Percentiles rank a stretch among this genome's conserved stretches.
Evolutionary conservation across 2,329 filamentous ascomycete species (phyloP).

Genomic region (Colletotrichum godetiae): DNA sequence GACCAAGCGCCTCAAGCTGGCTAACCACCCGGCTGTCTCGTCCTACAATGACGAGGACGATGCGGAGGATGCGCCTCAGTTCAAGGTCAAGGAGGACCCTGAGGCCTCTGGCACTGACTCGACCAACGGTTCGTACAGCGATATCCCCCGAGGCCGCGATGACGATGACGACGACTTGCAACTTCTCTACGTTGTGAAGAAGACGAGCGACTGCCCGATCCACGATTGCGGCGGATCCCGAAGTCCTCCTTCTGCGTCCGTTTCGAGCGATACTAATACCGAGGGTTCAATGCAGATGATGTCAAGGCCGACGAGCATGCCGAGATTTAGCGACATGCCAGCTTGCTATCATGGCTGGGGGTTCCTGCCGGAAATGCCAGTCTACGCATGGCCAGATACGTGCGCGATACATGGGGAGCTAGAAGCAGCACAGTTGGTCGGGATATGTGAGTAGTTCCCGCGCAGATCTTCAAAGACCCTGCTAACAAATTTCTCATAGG

Average conservation of each 20-base stretch:
- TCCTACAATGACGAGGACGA: conserved; percentile 24
- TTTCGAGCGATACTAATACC: conserved; percentile 34
- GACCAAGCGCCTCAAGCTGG: conserved; percentile 29
- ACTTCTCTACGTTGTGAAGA: conserved; percentile 34
- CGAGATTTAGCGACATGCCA: conserved; percentile 13
- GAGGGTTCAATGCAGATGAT: conserved; percentile 28
- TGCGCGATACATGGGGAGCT: conserved; percentile 22
- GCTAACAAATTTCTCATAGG: not conserved
- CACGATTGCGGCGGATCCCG: conserved; percentile 25
- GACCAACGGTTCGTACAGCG: conserved; percentile 25
- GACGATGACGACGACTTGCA: conserved; percentile 33
- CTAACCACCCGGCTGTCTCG: conserved; percentile 23
- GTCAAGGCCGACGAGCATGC: conserved; percentile 5
- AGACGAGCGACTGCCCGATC: conserved; percentile 24
- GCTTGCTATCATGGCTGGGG: conserved; percentile 17
- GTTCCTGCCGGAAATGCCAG: not conserved
- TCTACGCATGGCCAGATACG: conserved; percentile 10
- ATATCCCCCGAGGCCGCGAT: conserved; percentile 22
- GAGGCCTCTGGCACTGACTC: not conserved
- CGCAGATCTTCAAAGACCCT: not conserved
- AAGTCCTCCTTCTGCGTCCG: conserved; percentile 4
- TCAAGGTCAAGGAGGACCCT: conserved; percentile 24
- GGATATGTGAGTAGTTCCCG: conserved; percentile 15
- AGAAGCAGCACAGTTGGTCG: conserved; percentile 7
- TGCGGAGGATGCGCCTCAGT: not conserved